Percentiles rank a stretch among this genome's conserved stretches.
These are phyloP conservation scores for Amanita rubescens DNA, from an alignment of 768 basidiomycete species.

Conservation along the genomic window DNA sequence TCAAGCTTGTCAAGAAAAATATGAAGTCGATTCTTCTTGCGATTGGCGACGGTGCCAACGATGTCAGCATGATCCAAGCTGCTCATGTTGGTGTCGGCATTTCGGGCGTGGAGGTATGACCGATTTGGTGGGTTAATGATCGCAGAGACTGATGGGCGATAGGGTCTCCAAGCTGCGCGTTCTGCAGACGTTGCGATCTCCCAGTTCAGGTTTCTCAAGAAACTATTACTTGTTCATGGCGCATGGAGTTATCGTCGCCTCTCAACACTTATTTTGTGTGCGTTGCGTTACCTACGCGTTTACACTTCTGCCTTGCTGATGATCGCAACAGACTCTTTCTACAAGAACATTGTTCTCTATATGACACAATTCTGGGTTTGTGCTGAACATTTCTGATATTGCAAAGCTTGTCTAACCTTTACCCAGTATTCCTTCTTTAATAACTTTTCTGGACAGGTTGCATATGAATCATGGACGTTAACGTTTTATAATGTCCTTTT, in stretches of 20 bases:
- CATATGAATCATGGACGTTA: constrained; percentile 98
- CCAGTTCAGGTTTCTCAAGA: constrained; percentile 94
- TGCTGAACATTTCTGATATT: constrained; percentile 3
- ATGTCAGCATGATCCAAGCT: constrained; percentile 99
- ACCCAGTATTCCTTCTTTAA: constrained; percentile 94
- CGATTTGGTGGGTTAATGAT: not conserved
- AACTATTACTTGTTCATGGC: constrained; percentile 92
- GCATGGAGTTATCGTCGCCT: constrained; percentile 97
- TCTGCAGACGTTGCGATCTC: constrained; percentile 98
- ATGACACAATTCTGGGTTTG: constrained; percentile 98
- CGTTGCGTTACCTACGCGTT: constrained; percentile 15
- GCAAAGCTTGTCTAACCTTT: constrained; percentile 1
- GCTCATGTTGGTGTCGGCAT: constrained; percentile 98
- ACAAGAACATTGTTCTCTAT: constrained; percentile 97
- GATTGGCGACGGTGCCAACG: constrained; percentile 97
- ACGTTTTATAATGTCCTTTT: constrained; percentile 96
- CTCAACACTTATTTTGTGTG: constrained; percentile 93
- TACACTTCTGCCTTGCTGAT: constrained; percentile 4
- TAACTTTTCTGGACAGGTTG: constrained; percentile 98
- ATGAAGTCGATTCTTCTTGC: constrained; percentile 89
- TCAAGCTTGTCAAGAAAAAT: constrained; percentile 98
- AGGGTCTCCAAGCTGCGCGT: constrained; percentile 97
- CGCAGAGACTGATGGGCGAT: not conserved
- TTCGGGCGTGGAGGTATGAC: constrained; percentile 84
- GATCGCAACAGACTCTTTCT: constrained; percentile 74